Evolutionary conservation across 163 green algal species (phyloP), one percentile per base, ranked within the genome.

Genomic region (Prototheca cutis): DNA sequence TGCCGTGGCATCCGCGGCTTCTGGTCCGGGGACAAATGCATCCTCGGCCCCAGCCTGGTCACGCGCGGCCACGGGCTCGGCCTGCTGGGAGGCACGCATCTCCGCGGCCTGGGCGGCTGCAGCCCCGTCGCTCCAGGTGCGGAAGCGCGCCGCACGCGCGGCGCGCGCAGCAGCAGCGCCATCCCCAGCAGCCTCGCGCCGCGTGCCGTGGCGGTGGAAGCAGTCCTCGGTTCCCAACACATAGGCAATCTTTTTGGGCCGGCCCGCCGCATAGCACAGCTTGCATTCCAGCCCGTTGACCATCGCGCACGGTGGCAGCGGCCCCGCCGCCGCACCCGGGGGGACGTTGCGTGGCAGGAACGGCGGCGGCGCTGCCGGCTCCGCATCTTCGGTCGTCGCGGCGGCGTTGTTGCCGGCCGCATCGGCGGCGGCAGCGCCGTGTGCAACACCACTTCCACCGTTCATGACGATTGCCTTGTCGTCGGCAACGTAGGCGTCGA

Each of bases 281-380:
- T 98, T 97, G 89, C 90, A 96, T 79, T 98, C 91, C 28, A 98
- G 83, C 1, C 88, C 88, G 59, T 98, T 98, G 21, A 63, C 39
- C 57, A 77, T 42, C 19, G 73, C 45, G 5, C 48, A 59, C 53
- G 48, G 60, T 28, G 54, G 54, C 6, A 48, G 27, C 19, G 51
- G 31, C 45, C 29, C 42, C 17, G 3, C 62, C 36, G 36, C 42
- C 56, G 25, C 31, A n/a, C 31, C 48, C 51, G 48, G 25, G 23
- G 70, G 61, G 27, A 82, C 56, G 63, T 74, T 83, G 59, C 84
- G 80, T 24, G 52, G 52, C 57, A 92, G 66, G 66, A 80, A 88
- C 7, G 82, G 7, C 34, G 0, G 65, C 32, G 48, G 23, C 19
- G 31, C n/a, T 1, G 21, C 23, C 54, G 39, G 48, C 33, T 59